A percentile compares a stretch with the other conserved stretches of the same genome.
Evolutionary conservation across 768 basidiomycete species (phyloP).

Genomic region (Lenzites betulinus): DNA sequence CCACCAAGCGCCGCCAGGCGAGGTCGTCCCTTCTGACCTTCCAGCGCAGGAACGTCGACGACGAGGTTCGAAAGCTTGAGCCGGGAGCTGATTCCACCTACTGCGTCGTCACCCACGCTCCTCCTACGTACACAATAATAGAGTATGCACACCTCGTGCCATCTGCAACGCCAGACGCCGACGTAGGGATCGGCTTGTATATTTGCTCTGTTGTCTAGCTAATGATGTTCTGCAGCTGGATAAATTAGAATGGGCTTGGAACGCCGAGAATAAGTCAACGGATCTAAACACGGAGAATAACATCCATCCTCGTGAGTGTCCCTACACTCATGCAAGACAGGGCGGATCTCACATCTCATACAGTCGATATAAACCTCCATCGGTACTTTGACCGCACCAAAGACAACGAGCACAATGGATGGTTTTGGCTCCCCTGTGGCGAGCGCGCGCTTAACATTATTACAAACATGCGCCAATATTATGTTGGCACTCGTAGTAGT

Average conservation of each 20-base stretch:
- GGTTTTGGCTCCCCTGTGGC: not conserved
- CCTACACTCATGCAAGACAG: not conserved
- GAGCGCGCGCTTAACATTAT: not conserved
- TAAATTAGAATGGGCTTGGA: not conserved
- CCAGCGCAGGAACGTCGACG: not conserved
- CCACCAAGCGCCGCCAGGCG: not conserved
- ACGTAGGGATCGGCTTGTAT: not conserved
- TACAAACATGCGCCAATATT: too few species aligned
- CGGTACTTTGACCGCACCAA: not conserved
- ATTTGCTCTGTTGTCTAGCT: too few species aligned
- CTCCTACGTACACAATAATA: not conserved
- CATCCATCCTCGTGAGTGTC: not conserved
- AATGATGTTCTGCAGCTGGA: not conserved
- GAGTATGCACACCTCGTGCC: not conserved
- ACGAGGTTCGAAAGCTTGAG: not conserved
- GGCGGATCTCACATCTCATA: not conserved
- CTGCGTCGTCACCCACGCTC: not conserved
- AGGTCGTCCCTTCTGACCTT: not conserved
- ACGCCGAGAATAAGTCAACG: not conserved
- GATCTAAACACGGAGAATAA: not conserved
- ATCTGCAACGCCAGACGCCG: not conserved
- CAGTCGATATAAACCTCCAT: not conserved
- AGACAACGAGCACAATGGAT: not conserved
- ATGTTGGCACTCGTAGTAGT: too few species aligned
- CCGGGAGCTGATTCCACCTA: not conserved